Evolutionary conservation across 192 early-diverging fungal genomes (phyloP), one percentile per base, ranked within the genome.

Genomic region (Backusella morwellensis): DNA sequence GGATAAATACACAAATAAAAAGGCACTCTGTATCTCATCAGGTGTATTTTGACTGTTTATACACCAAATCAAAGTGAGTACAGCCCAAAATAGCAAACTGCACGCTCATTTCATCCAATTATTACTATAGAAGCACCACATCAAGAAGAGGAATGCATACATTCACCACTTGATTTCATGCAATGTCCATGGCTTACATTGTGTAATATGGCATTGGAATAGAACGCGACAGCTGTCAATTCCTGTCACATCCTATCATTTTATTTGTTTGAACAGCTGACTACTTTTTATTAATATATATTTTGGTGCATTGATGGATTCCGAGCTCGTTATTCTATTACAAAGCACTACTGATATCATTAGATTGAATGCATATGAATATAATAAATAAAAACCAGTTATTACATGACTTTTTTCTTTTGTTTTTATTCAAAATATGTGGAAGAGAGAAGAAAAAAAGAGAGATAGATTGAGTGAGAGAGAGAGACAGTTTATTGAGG

Each of bases 391-490:
- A 29, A 63, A 56, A 56, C 19, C 11, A 23, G 26, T 29, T 63
- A 63, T 63, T 63, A 63, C 56, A 63, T 63, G 56, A 29, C 56
- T 63, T 63, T 63, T 59, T 59, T 63, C 12, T 9, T 63, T 23
- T 63, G 21, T 63, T 63, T 63, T 63, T 63, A 63, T 63, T 63
- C 56, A 63, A 63, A 54, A 63, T 63, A 50, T 50, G 19, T 50
- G 47, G 47, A 50, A 50, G 19, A 50, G 42, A 44, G 15, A 17
- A 44, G 15, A 17, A 44, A 44, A 44, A 44, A 44, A 44, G 11
- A 40, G 38, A 40, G 36, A 38, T 11, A 40, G 38, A 40, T 40
- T 40, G 38, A 40, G 11, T 1, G 52, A 7, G 52, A 8, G 56
- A 63, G 3, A 14, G 11, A 63, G 56, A 9, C 11, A 29, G 32